Percentiles rank a stretch among this genome's conserved stretches.
Conservation (phyloP, 331 rosid genomes). For the Rosa hybrid region DNA sequence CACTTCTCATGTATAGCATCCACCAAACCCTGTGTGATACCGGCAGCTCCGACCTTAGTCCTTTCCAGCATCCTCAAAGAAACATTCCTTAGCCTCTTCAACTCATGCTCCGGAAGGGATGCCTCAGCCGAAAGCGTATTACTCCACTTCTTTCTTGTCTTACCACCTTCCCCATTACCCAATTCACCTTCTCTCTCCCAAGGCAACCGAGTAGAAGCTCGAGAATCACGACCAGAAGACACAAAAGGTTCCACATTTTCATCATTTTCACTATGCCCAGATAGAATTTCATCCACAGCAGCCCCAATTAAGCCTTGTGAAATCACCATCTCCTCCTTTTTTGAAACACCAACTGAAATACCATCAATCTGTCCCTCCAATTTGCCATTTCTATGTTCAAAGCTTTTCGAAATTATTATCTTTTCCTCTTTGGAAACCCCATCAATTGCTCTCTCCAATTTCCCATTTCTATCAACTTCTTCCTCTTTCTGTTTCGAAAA, state of each 20-base stretch:
- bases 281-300: constrained; percentile 14
- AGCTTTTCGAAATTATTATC: constrained; percentile 19
- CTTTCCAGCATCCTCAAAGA: constrained; percentile 83
- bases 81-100: constrained; percentile 77
- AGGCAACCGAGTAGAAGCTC: constrained; percentile 25
- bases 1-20: constrained; percentile 65
- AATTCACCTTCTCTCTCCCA: constrained; percentile 30
- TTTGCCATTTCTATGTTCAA: not conserved
- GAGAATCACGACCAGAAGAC: constrained; percentile 11
- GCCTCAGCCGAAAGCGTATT: constrained; percentile 59
- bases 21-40: constrained; percentile 76
- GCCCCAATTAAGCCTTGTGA: constrained; percentile 14
- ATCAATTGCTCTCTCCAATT: constrained; percentile 19
- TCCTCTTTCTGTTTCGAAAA: constrained; percentile 13
- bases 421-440: constrained; percentile 22
- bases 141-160: constrained; percentile 43
- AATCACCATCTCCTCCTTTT: constrained; percentile 13
- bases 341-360: not conserved
- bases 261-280: not conserved
- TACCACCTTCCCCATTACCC: constrained; percentile 35
- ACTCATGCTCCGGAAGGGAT: constrained; percentile 70
- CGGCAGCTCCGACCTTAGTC: constrained; percentile 69
- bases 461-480: not conserved
- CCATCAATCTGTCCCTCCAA: constrained; percentile 6
- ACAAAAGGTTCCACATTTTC: constrained; percentile 9